A percentile compares a stretch with the other conserved stretches of the same genome.
Evolutionary conservation across 2,329 filamentous ascomycete genomes (phyloP).

Genomic region (Phaeophleospora eucalypticola): DNA sequence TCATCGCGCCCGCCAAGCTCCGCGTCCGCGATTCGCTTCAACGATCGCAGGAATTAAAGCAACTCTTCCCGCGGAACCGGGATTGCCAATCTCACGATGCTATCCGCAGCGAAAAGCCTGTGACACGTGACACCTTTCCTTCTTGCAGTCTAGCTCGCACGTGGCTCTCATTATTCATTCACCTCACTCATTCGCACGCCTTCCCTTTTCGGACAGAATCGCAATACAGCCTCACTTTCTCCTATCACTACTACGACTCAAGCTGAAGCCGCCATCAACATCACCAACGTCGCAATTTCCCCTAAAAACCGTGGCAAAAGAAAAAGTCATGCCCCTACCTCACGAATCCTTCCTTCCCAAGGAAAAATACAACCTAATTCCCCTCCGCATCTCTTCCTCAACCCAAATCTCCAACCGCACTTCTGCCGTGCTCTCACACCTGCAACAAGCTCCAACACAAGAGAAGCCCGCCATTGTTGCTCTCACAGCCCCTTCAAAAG

Average conservation of each 20-base stretch:
- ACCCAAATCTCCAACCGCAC: conserved; percentile 31
- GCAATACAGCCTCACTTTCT: no score
- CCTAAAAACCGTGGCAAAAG: no score
- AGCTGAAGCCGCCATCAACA: neutral
- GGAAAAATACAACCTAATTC: conserved; percentile 22
- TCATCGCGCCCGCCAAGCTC: neutral
- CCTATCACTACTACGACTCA: neutral
- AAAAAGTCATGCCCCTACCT: neutral
- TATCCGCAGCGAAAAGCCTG: neutral
- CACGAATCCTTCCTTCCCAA: conserved; percentile 16
- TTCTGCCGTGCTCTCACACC: conserved; percentile 22
- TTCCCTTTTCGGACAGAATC: neutral
- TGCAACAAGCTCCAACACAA: conserved; percentile 10
- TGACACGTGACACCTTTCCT: conserved; percentile 7
- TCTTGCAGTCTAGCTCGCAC: conserved; percentile 1
- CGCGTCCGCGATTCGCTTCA: neutral
- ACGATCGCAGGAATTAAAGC: no score
- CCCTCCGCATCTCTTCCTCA: conserved; percentile 25
- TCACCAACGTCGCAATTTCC: no score
- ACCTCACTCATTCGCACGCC: neutral
- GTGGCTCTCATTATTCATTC: neutral
- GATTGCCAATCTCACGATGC: neutral
- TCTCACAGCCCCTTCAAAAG: conserved; percentile 37
- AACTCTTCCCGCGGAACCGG: neutral
- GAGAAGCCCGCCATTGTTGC: conserved; percentile 36